Conservation (phyloP, 306 rosid genomes). For the Dryas drummondii region DNA sequence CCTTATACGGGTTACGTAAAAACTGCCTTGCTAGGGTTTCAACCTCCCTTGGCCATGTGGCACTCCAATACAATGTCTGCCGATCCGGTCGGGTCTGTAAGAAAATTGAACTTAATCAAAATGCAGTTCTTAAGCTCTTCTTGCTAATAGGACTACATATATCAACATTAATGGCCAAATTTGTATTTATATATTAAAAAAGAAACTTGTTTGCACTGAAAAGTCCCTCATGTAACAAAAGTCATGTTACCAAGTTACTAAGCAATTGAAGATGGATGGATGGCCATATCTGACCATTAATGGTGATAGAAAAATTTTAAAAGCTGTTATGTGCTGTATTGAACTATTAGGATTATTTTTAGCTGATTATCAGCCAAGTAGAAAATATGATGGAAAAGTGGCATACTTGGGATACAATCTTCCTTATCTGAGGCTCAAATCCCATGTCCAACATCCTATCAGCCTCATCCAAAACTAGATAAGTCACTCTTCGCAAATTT, state of each 20-base stretch:
- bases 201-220: background rate
- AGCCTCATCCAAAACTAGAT: conserved; percentile 94
- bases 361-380: background rate
- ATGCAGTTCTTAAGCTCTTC: background rate
- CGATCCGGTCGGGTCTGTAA: conserved; percentile 94
- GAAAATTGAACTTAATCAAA: conserved; percentile 13
- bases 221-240: background rate
- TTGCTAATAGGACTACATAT: background rate
- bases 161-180: background rate
- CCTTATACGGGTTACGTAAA: conserved; percentile 82
- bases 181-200: background rate
- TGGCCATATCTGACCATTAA: too few relatives aligned
- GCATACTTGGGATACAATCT: conserved; percentile 73
- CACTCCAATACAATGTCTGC: conserved; percentile 98
- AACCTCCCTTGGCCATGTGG: conserved; percentile 99
- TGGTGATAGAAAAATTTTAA: too few relatives aligned
- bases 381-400: conserved; percentile 5
- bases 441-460: conserved; percentile 99
- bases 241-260: background rate
- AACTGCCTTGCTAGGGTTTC: conserved; percentile 91
- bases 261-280: too few relatives aligned
- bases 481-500: conserved; percentile 84
- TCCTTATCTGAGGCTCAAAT: conserved; percentile 95
- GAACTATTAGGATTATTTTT: background rate
- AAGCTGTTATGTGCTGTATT: background rate